A percentile compares a stretch with the other conserved stretches of the same genome.
phyloP scores from a whole-genome alignment of 176 grass and related monocot species.

The Secale cereale region DNA sequence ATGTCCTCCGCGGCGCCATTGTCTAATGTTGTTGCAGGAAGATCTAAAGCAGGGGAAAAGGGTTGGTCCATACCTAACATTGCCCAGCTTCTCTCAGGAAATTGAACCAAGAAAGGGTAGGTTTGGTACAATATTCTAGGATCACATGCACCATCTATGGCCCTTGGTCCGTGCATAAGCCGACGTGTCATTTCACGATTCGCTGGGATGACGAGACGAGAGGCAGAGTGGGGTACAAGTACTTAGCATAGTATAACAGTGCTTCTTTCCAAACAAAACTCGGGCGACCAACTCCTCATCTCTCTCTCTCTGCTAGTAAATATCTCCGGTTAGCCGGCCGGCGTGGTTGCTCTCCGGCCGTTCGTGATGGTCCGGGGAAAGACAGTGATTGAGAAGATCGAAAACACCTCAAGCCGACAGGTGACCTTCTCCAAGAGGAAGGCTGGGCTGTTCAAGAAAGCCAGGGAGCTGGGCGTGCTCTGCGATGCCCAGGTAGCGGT shows the following conservation, averaged over 20 bases:
- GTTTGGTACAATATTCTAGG: not conserved
- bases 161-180: not conserved
- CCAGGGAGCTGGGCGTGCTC: not conserved
- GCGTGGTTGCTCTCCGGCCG: not conserved
- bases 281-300: not conserved
- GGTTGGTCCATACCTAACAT: not conserved
- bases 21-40: not conserved
- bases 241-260: not conserved
- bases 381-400: not conserved
- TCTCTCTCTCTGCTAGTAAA: not conserved
- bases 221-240: not conserved
- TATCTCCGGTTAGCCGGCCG: not conserved
- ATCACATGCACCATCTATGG: not conserved
- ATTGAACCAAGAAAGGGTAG: not conserved
- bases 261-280: not conserved
- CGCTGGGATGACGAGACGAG: not conserved
- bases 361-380: not conserved
- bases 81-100: not conserved
- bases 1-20: not conserved
- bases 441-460: not conserved
- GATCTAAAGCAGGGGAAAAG: not conserved
- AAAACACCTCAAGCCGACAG: not conserved
- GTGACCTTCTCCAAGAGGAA: conserved; percentile 7
- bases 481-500: not conserved
- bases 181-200: not conserved